A percentile compares a stretch with the other conserved stretches of the same genome.
Evolutionary conservation across 805 yeast species (phyloP).

Genomic region (Candida suzukii): DNA sequence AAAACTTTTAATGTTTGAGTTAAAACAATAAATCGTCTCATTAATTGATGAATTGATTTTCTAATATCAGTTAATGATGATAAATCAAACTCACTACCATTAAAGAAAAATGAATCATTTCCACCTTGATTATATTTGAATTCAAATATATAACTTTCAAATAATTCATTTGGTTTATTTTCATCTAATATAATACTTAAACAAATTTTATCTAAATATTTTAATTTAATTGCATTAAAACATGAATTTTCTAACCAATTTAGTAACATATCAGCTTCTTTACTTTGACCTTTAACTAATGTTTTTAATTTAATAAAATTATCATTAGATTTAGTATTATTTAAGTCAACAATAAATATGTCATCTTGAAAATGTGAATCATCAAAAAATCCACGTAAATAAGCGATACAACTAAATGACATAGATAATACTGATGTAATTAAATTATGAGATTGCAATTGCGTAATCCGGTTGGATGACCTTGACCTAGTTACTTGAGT

Average conservation of each 20-base stretch:
- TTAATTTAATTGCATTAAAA: constrained; percentile 33
- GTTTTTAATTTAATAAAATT: constrained; percentile 39
- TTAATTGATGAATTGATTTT: constrained; percentile 37
- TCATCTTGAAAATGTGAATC: constrained; percentile 48
- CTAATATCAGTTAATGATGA: constrained; percentile 33
- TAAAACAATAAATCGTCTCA: constrained; percentile 43
- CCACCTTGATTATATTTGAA: constrained; percentile 30
- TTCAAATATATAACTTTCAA: constrained; percentile 45
- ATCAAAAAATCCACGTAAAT: constrained; percentile 48
- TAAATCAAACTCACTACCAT: no score
- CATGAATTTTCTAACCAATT: constrained; percentile 51
- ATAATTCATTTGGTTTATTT: constrained; percentile 31
- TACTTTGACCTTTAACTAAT: constrained; percentile 37
- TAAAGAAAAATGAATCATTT: constrained; percentile 11
- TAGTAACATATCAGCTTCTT: constrained; percentile 40
- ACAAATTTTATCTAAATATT: constrained; percentile 37
- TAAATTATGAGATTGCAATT: constrained; percentile 31
- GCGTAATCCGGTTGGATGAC: constrained; percentile 14
- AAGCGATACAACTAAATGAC: constrained; percentile 53
- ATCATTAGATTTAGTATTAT: constrained; percentile 11
- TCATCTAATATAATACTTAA: constrained; percentile 39
- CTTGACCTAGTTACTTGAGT: constrained; percentile 4
- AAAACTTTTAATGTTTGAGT: constrained; percentile 49
- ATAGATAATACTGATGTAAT: constrained; percentile 42
- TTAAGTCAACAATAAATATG: constrained; percentile 32